These are phyloP conservation scores for Flaveria bidentis DNA, from an alignment of 129 eudicot species.

Conservation along the genomic window DNA sequence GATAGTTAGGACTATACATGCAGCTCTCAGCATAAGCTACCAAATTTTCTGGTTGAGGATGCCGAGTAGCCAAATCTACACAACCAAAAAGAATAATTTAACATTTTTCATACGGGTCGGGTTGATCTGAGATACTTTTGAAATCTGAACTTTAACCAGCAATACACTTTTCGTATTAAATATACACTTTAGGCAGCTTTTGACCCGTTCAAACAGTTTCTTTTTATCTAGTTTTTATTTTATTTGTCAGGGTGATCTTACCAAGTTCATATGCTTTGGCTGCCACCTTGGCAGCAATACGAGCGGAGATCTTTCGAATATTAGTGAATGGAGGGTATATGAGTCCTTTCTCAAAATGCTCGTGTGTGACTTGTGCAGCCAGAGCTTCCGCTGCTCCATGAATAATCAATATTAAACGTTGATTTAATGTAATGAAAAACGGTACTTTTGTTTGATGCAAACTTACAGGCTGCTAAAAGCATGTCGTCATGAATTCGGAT, in stretches of 20 bases:
- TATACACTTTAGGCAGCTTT: background rate
- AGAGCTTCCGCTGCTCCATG: conserved; percentile 74
- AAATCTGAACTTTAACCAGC: background rate
- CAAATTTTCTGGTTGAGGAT: conserved; percentile 76
- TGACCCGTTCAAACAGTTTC: background rate
- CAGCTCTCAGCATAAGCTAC: conserved; percentile 92
- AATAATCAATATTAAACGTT: background rate
- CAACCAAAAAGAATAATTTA: background rate
- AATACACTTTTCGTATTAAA: background rate
- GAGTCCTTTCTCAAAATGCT: conserved; percentile 74
- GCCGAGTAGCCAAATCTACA: conserved; percentile 81
- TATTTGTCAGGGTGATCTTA: conserved; percentile 19
- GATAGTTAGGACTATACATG: conserved; percentile 92
- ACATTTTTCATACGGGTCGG: background rate
- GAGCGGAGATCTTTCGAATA: conserved; percentile 54
- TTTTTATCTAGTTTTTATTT: background rate
- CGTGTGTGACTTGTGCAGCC: conserved; percentile 73
- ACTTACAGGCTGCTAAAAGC: conserved; percentile 97
- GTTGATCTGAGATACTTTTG: background rate
- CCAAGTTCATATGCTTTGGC: conserved; percentile 50
- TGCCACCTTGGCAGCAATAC: conserved; percentile 46
- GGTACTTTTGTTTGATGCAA: background rate
- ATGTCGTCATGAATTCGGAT: conserved; percentile 93
- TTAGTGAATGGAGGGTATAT: conserved; percentile 81
- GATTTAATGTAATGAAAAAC: background rate